Evolutionary conservation across 148 eudicot genomes (phyloP).

Genomic region (Fagopyrum esculentum): DNA sequence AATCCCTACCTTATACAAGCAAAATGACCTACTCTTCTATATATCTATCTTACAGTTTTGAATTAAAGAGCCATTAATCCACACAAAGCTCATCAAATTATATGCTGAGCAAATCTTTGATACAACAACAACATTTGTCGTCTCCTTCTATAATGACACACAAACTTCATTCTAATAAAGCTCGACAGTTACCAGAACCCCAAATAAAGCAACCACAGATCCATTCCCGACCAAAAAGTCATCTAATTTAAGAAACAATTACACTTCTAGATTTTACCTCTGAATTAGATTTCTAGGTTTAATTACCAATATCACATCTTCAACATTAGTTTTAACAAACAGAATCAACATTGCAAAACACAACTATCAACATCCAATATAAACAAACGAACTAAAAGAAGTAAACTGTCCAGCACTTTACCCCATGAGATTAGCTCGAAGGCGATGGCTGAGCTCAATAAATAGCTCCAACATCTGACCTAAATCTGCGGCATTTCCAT

Average conservation of each 20-base stretch:
- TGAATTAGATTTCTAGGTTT: not conserved
- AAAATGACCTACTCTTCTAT: not conserved
- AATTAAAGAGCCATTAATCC: constrained; percentile 1
- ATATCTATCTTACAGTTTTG: not conserved
- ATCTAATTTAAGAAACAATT: not conserved
- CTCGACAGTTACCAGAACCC: not conserved
- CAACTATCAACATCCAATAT: not conserved
- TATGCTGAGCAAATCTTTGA: not conserved
- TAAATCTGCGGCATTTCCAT: constrained; percentile 96
- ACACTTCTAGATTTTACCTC: not conserved
- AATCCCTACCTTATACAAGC: not conserved
- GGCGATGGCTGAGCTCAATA: constrained; percentile 73
- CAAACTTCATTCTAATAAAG: not conserved
- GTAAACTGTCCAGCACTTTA: constrained; percentile 16
- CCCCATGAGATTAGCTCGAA: constrained; percentile 84
- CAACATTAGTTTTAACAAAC: constrained; percentile 5
- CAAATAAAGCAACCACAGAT: not conserved
- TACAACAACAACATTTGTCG: not conserved
- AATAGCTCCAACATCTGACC: constrained; percentile 97
- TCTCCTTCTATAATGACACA: not conserved
- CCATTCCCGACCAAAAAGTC: not conserved
- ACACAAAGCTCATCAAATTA: not conserved
- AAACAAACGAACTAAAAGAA: not conserved
- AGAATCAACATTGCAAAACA: not conserved
- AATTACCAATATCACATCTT: not conserved